Conservation (phyloP, 768 basidiomycete species). For the Psilocybe azurescens region DNA sequence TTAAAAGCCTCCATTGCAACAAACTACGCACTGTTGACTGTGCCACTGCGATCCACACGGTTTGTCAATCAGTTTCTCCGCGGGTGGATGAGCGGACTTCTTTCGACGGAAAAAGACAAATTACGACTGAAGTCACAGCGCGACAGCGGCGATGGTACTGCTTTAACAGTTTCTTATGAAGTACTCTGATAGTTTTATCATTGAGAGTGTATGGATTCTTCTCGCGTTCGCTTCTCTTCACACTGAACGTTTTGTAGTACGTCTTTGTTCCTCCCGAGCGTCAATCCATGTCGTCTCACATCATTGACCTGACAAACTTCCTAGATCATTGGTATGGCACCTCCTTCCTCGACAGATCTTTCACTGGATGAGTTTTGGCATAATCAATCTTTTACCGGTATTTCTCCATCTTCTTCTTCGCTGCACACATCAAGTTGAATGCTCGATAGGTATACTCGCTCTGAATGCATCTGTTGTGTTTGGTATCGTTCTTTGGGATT, state of each 20-base stretch:
- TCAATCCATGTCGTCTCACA: not conserved
- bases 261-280: not conserved
- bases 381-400: conserved; percentile 23
- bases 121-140: conserved; percentile 9
- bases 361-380: conserved; percentile 20
- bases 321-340: conserved; percentile 16
- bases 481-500: conserved; percentile 38
- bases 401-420: not conserved
- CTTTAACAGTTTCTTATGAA: conserved; percentile 22
- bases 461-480: conserved; percentile 34
- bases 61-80: conserved; percentile 2
- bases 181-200: not conserved
- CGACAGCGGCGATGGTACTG: conserved; percentile 24
- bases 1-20: conserved; percentile 7
- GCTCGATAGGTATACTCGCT: conserved; percentile 17
- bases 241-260: conserved; percentile 8
- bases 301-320: not conserved
- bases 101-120: conserved; percentile 15
- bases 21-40: conserved; percentile 1
- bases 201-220: conserved; percentile 13
- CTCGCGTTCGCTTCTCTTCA: conserved; percentile 14
- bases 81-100: not conserved
- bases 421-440: not conserved
- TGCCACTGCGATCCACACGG: not conserved
- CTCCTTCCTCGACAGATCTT: conserved; percentile 2